Evolutionary conservation across 768 basidiomycete genomes (phyloP).

Genomic region (Clavaria fumosa): DNA sequence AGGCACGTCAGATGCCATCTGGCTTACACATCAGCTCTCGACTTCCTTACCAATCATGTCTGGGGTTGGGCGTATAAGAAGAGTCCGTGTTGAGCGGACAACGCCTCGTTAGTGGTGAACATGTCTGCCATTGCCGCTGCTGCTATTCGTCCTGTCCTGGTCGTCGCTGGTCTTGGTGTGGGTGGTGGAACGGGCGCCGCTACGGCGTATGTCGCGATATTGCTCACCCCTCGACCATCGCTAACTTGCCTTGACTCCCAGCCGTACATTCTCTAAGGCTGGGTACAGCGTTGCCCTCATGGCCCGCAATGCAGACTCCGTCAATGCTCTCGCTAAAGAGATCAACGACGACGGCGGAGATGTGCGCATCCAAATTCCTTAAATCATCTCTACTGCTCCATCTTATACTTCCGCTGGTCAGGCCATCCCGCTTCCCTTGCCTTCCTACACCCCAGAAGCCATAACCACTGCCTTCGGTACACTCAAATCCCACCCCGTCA

Average conservation of each 20-base stretch:
- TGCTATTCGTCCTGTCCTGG: conserved; percentile 7
- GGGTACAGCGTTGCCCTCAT: conserved; percentile 57
- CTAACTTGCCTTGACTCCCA: conserved; percentile 12
- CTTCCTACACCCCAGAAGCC: conserved; percentile 32
- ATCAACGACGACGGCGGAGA: conserved; percentile 44
- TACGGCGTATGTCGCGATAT: conserved; percentile 30
- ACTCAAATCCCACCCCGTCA: conserved; percentile 14
- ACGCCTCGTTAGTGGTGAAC: too few species aligned
- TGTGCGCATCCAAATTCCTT: conserved; percentile 18
- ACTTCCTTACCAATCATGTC: too few species aligned
- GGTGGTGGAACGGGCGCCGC: conserved; percentile 41
- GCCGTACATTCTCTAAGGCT: conserved; percentile 42
- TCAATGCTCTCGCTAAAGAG: conserved; percentile 38
- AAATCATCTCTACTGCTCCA: background rate
- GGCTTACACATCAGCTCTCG: too few species aligned
- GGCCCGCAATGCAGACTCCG: conserved; percentile 36
- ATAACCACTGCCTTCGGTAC: conserved; percentile 34
- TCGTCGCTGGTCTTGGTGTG: conserved; percentile 27
- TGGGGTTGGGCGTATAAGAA: too few species aligned
- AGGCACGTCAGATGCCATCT: too few species aligned
- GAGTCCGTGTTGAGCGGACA: too few species aligned
- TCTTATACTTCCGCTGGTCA: conserved; percentile 13
- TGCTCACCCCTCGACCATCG: conserved; percentile 4
- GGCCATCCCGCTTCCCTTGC: conserved; percentile 44
- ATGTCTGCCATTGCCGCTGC: too few species aligned